Evolutionary conservation across 257 asterid species (phyloP), one percentile per base, ranked within the genome.

Genomic region (Prunella vulgaris): DNA sequence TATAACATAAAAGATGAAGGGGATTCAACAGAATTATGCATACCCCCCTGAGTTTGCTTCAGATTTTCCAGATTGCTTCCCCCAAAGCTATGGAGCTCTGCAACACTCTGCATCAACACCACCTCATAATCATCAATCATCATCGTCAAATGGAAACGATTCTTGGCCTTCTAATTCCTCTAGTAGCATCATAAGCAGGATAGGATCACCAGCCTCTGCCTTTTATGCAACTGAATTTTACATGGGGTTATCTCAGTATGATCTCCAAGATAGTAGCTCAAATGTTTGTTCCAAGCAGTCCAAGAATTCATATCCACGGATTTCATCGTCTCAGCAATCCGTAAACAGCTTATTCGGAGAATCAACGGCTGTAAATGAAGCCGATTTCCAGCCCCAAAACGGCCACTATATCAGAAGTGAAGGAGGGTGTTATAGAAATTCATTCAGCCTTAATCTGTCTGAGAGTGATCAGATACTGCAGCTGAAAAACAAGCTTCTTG

Each of bases 161-260:
- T 75, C 74, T 6, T 83, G 85, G 80, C 77, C 72, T 10, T 70
- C 35, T 30, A 72, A 53, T 65, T 44, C 84, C 20, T 67, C 85
- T 6, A 79, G 78, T 59, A 70, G 86, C 10, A 83, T 87, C 13
- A 81, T 88, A 42, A 65, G 85, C 73, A 77, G 79, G 74, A 81
- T 86, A n/a, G 97, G 93, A 76, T 80, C 96, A 24, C 88, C 90
- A 0, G 74, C 87, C 33, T 38, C 85, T 18, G 91, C 93, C 8
- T 84, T 92, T 56, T 82, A 76, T 68, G 88, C 91, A 5, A 84
- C 93, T 1, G 97, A 89, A 44, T 60, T 71, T 5, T 84, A 62
- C 63, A 86, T 85, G 82, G 92, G 91, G 6, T 71, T 92, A 61
- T 72, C 95, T 12, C 80, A 79, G 42, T 67, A 38, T 68, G 90